Conservation (phyloP, 2,329 filamentous ascomycete genomes). For the Fusarium duplospermum region DNA sequence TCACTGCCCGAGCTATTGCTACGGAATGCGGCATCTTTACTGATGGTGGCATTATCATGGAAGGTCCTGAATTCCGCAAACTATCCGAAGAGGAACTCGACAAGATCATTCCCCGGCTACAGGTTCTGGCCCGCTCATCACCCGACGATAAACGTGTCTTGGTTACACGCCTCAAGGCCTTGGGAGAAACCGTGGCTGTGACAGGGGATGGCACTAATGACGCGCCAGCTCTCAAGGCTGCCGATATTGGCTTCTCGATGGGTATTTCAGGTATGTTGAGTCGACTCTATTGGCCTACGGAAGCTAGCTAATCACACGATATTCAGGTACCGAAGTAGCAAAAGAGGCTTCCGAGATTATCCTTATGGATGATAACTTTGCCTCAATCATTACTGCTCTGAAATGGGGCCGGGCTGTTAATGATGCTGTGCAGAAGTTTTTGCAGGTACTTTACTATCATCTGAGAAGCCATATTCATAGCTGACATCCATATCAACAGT, state of each 20-base stretch:
- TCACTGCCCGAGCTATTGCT: constrained; percentile 55
- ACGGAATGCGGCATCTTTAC: constrained; percentile 54
- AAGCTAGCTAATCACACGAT: background rate
- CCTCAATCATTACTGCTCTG: background rate
- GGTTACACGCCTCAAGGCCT: constrained; percentile 71
- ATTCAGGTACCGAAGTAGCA: constrained; percentile 68
- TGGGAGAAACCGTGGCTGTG: constrained; percentile 74
- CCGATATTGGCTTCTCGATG: constrained; percentile 35
- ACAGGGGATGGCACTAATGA: constrained; percentile 75
- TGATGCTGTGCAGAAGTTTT: constrained; percentile 72
- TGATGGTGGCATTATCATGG: constrained; percentile 75
- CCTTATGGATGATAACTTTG: background rate
- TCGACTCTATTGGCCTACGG: background rate
- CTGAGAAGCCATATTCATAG: background rate
- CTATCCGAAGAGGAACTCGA: constrained; percentile 60
- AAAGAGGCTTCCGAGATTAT: background rate
- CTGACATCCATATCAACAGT: constrained; percentile 49
- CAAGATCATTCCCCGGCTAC: constrained; percentile 68
- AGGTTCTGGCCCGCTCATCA: constrained; percentile 75
- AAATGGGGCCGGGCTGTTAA: constrained; percentile 55
- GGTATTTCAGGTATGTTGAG: background rate
- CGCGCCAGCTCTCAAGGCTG: constrained; percentile 46
- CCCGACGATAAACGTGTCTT: constrained; percentile 75
- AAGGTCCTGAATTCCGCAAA: constrained; percentile 66
- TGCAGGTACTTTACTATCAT: constrained; percentile 58